phyloP scores from a whole-genome alignment of 1,284 basidiomycete species.

The Malassezia japonica region DNA sequence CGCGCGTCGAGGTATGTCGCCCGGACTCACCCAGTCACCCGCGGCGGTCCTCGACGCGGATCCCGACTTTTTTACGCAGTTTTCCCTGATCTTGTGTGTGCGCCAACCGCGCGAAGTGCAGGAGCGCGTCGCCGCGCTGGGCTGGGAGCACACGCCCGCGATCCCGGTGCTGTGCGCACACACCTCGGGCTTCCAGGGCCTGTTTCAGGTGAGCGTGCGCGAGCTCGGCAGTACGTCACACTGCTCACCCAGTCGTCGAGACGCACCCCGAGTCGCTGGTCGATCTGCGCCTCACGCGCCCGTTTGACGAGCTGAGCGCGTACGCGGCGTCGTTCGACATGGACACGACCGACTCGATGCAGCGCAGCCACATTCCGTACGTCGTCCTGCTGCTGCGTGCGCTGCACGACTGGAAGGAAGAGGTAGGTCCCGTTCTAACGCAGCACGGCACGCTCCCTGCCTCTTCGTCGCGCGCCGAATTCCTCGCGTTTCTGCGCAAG shows the following conservation, averaged over 20 bases:
- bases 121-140: constrained; percentile 25
- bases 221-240: constrained; percentile 29
- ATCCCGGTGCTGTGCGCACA: constrained; percentile 32
- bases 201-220: constrained; percentile 31
- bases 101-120: constrained; percentile 32
- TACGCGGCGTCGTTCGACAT: constrained; percentile 27
- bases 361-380: constrained; percentile 37
- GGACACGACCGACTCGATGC: constrained; percentile 27
- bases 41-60: constrained; percentile 55
- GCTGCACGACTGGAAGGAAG: constrained; percentile 66
- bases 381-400: constrained; percentile 56
- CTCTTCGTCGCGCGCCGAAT: constrained; percentile 63
- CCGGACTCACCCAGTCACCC: neutral
- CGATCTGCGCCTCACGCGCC: constrained; percentile 68
- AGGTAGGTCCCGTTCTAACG: no score
- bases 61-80: constrained; percentile 54
- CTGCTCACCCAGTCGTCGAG: constrained; percentile 62
- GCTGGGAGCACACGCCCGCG: constrained; percentile 27
- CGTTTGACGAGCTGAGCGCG: constrained; percentile 59
- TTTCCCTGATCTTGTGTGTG: constrained; percentile 73
- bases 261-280: constrained; percentile 69
- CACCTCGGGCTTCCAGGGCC: constrained; percentile 36
- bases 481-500: constrained; percentile 59
- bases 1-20: constrained; percentile 55
- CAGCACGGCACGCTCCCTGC: constrained; percentile 51